phyloP scores from a whole-genome alignment of 768 basidiomycete species.

The Mycena chlorophos region DNA sequence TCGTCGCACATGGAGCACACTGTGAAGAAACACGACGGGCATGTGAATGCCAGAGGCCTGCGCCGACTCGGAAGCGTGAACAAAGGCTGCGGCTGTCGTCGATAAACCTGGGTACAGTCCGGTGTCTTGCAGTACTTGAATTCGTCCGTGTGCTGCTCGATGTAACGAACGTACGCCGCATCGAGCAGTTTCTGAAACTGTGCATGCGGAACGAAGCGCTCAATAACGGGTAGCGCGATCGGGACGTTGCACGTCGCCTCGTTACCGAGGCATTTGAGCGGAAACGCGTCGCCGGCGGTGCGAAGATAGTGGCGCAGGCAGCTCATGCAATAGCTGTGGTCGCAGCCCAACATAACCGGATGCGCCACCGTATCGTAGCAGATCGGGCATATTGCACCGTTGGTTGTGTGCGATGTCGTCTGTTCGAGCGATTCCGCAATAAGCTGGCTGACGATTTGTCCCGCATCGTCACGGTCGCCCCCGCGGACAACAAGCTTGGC shows the following conservation, averaged over 20 bases:
- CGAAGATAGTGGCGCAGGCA: conserved; percentile 33
- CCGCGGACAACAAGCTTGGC: conserved; percentile 53
- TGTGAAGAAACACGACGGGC: conserved; percentile 51
- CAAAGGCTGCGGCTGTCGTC: background rate
- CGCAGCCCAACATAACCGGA: conserved; percentile 28
- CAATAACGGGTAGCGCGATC: conserved; percentile 17
- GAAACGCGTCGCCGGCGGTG: conserved; percentile 22
- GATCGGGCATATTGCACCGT: conserved; percentile 35
- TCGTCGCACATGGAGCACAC: conserved; percentile 52
- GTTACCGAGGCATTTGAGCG: conserved; percentile 20
- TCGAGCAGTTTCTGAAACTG: conserved; percentile 20
- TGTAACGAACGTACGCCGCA: conserved; percentile 12
- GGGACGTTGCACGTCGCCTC: conserved; percentile 18
- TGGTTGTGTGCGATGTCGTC: conserved; percentile 1
- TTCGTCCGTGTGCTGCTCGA: conserved; percentile 18
- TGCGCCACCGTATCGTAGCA: conserved; percentile 35
- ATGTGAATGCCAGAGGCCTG: conserved; percentile 41
- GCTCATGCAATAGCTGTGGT: conserved; percentile 30
- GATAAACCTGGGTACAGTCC: conserved; percentile 21
- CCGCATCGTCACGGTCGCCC: conserved; percentile 56
- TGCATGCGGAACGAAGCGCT: conserved; percentile 4
- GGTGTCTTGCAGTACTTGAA: conserved; percentile 22
- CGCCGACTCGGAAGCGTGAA: too few species aligned
- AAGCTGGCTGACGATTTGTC: conserved; percentile 44
- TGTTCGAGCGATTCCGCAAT: conserved; percentile 42